Base-by-base conservation (phyloP, 768 basidiomycete species). In the Pulveroboletus sp. region DNA sequence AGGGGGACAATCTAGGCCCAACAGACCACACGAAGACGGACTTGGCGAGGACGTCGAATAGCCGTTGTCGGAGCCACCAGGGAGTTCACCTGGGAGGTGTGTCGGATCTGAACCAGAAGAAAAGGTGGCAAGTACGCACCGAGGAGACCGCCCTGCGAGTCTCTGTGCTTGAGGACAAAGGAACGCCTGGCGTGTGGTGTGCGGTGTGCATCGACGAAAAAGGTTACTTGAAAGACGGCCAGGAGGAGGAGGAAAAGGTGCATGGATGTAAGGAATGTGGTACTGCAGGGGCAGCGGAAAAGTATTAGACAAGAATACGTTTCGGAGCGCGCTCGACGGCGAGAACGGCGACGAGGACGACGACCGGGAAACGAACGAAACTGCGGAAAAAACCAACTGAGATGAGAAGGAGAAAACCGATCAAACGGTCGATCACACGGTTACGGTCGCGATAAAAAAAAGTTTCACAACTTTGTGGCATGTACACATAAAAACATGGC, bases 201-300 rank as follows among this genome's bases (percentile, higher is more conserved):
- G 54, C 75, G 78, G 39, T 68, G 59, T 0, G 74, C 74, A 19
- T 61, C 59, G 45, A 64, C 66, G 29, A 59, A 29, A 34, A 56
- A 35, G 7, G 56, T 50, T n/a, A n/a, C n/a, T n/a, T n/a, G n/a
- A 43, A 66, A 34, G 49, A 66, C 44, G 25, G 64, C 52, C 51
- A 72, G 46, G 17, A 66, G 43, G 31, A 73, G 47, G 43, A 57
- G 27, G 25, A 51, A 50, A 0, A 43, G 52, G 47, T 61, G 56
- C 58, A 72, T 54, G 47, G 57, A 54, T 51, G 55, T 14, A 78
- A 77, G 42, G 76, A 76, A 69, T 64, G 75, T 75, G 27, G 5
- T 27, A 45, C 53, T 47, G 51, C 59, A 31, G 29, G 43, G 11
- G 50, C 46, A 43, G 42, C 37, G 43, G 21, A 43, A 10, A 40